Evolutionary conservation across 306 rosid genomes (phyloP).

Genomic region (Lathyrus tuberosus): DNA sequence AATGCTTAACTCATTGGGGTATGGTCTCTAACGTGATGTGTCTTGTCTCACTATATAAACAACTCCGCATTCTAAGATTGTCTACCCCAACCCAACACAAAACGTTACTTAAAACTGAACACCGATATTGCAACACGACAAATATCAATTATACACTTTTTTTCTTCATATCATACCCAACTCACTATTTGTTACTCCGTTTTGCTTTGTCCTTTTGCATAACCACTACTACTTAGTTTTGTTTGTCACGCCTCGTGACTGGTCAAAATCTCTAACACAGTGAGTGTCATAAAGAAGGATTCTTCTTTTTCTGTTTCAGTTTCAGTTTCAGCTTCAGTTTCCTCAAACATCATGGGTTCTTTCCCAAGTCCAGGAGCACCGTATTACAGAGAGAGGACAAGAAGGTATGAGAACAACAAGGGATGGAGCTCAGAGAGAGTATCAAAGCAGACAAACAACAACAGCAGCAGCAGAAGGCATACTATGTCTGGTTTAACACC

Average conservation of each 20-base stretch:
- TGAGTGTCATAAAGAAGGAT: slow-evolving; percentile 53
- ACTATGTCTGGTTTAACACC: slow-evolving; percentile 51
- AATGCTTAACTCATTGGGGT: slow-evolving; percentile 14
- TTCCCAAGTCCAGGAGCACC: slow-evolving; percentile 57
- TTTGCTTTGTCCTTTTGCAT: slow-evolving; percentile 9
- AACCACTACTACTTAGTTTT: neutral
- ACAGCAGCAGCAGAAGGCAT: slow-evolving; percentile 50
- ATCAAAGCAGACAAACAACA: slow-evolving; percentile 42
- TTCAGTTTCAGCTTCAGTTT: slow-evolving; percentile 18
- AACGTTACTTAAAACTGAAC: slow-evolving; percentile 17
- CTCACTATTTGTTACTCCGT: neutral
- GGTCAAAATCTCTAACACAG: slow-evolving; percentile 40
- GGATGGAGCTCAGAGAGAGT: slow-evolving; percentile 86
- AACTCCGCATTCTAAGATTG: slow-evolving; percentile 30
- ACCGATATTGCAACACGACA: slow-evolving; percentile 16
- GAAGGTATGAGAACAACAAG: slow-evolving; percentile 48
- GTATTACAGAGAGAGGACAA: slow-evolving; percentile 47
- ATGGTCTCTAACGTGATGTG: slow-evolving; percentile 33
- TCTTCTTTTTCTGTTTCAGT: slow-evolving; percentile 21
- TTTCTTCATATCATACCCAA: slow-evolving; percentile 13
- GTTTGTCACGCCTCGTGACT: slow-evolving; percentile 18
- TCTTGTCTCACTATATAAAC: slow-evolving; percentile 37
- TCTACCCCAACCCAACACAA: slow-evolving; percentile 10
- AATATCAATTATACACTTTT: neutral
- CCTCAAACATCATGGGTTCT: slow-evolving; percentile 40